Percentiles rank a stretch among this genome's conserved stretches.
Conservation (phyloP, 495 filamentous ascomycete species). For the Penicillium pancosmium region DNA sequence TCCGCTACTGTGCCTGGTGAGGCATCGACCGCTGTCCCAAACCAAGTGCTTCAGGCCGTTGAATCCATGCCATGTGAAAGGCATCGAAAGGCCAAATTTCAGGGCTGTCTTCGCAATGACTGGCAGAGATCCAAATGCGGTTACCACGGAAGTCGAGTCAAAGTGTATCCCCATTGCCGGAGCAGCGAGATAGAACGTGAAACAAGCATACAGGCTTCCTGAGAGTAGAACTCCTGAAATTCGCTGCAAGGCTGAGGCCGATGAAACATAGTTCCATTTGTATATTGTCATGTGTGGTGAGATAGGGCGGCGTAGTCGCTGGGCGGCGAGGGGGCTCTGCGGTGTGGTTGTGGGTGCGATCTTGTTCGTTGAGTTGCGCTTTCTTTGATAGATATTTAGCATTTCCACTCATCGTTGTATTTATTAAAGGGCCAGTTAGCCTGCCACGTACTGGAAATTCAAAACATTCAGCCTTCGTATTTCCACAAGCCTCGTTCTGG, state of each 20-base stretch:
- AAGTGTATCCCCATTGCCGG: constrained; percentile 76
- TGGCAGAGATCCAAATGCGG: constrained; percentile 67
- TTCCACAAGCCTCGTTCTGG: too few species aligned
- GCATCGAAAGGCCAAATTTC: constrained; percentile 53
- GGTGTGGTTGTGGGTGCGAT: constrained; percentile 45
- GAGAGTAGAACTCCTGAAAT: constrained; percentile 51
- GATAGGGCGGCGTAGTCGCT: constrained; percentile 75
- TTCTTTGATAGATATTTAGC: background rate
- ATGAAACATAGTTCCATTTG: constrained; percentile 67
- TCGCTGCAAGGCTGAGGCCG: constrained; percentile 61
- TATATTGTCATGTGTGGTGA: constrained; percentile 81
- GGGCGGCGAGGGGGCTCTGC: constrained; percentile 57
- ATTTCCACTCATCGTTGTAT: background rate
- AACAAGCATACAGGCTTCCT: constrained; percentile 70
- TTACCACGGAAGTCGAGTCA: constrained; percentile 66
- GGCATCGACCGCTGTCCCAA: constrained; percentile 15
- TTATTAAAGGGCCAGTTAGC: background rate
- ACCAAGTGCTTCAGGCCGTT: constrained; percentile 21
- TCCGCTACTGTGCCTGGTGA: constrained; percentile 13
- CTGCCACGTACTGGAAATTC: background rate
- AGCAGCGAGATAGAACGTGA: constrained; percentile 68
- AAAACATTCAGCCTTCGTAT: background rate
- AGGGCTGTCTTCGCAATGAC: constrained; percentile 57
- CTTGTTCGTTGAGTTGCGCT: constrained; percentile 11
- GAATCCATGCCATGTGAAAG: constrained; percentile 20